A percentile compares a stretch with the other conserved stretches of the same genome.
Conservation (phyloP, 169 alveolate genomes). For the Amoebophrya sp. region DNA sequence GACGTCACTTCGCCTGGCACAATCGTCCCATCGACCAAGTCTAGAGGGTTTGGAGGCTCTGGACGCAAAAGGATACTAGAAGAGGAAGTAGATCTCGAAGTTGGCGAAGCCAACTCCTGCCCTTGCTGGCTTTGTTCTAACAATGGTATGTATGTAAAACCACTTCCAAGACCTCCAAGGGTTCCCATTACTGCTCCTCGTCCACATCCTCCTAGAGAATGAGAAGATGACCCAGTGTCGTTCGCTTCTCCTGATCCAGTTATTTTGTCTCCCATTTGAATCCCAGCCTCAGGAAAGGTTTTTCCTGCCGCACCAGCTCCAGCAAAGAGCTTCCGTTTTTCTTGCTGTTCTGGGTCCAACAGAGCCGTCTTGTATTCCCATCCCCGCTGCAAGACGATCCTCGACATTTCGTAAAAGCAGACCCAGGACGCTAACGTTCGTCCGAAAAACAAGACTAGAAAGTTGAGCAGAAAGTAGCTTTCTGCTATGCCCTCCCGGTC, state of each 20-base stretch:
- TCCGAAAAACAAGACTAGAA: neutral
- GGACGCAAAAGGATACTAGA: too few relatives aligned
- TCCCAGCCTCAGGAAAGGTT: neutral
- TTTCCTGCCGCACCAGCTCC: neutral
- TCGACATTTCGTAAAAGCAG: neutral
- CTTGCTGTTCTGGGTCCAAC: neutral
- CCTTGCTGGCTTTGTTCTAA: too few relatives aligned
- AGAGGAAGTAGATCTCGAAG: too few relatives aligned
- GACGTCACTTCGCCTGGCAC: too few relatives aligned
- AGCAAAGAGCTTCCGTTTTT: neutral
- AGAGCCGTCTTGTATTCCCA: neutral
- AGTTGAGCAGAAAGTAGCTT: neutral
- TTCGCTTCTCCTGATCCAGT: neutral
- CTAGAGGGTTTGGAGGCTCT: too few relatives aligned
- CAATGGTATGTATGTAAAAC: too few relatives aligned
- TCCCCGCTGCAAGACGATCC: neutral
- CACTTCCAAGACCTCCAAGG: too few relatives aligned
- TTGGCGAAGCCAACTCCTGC: too few relatives aligned
- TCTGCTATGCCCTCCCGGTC: neutral
- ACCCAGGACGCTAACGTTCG: neutral
- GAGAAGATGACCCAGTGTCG: too few relatives aligned
- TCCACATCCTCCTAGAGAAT: too few relatives aligned
- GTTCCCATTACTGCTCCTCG: too few relatives aligned
- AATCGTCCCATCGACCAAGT: too few relatives aligned
- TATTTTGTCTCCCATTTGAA: neutral